These are phyloP conservation scores for Podila minutissima DNA, from an alignment of 192 early-diverging fungal species.

Conservation along the genomic window DNA sequence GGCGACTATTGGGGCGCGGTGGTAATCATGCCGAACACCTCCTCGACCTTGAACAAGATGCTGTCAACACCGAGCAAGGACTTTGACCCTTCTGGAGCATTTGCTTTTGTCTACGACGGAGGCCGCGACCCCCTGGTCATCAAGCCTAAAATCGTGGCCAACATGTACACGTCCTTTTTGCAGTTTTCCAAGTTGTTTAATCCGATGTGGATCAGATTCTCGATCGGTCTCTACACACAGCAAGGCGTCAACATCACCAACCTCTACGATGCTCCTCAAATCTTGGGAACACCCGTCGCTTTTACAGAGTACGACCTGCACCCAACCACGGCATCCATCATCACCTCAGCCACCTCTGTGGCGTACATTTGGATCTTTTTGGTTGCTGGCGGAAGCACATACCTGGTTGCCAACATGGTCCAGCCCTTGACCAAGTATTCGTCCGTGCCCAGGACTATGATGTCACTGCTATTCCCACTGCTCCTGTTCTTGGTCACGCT, in stretches of 20 bases:
- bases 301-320: slow-evolving; percentile 46
- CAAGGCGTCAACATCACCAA: neutral
- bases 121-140: slow-evolving; percentile 35
- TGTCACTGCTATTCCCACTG: slow-evolving; percentile 13
- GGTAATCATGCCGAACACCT: slow-evolving; percentile 27
- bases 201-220: slow-evolving; percentile 30
- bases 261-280: slow-evolving; percentile 13
- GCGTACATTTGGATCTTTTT: slow-evolving; percentile 51
- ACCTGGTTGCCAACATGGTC: slow-evolving; percentile 36
- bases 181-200: slow-evolving; percentile 32
- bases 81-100: slow-evolving; percentile 32
- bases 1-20: slow-evolving; percentile 43
- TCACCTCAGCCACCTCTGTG: slow-evolving; percentile 39
- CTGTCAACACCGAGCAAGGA: neutral
- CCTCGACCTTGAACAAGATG: slow-evolving; percentile 18
- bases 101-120: slow-evolving; percentile 40
- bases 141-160: slow-evolving; percentile 34
- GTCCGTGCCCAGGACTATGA: slow-evolving; percentile 16
- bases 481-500: slow-evolving; percentile 11
- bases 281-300: slow-evolving; percentile 36
- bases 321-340: slow-evolving; percentile 29
- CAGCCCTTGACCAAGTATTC: slow-evolving; percentile 28
- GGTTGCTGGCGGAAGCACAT: slow-evolving; percentile 42
- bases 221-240: neutral
- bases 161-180: slow-evolving; percentile 37